These are phyloP conservation scores for Coemansia guatemalensis DNA, from an alignment of 192 early-diverging fungal genomes.

Conservation along the genomic window DNA sequence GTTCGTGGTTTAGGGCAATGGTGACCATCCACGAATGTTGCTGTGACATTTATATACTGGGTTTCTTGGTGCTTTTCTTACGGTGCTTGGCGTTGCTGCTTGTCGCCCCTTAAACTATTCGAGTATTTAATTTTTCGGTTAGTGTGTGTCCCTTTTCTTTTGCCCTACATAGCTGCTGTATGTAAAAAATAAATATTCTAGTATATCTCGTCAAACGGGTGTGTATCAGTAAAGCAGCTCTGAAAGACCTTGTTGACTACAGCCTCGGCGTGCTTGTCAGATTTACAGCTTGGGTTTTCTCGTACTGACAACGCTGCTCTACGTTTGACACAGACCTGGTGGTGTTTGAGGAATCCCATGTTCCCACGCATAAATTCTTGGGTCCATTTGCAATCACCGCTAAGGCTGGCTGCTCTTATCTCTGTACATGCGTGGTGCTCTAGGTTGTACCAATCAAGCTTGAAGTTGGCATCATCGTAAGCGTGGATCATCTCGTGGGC, in stretches of 20 bases:
- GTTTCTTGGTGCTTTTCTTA: too few species aligned
- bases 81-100: too few species aligned
- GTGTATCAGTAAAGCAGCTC: constrained; percentile 91
- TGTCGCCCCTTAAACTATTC: too few species aligned
- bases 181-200: constrained; percentile 1
- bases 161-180: too few species aligned
- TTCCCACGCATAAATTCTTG: constrained; percentile 68
- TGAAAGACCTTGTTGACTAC: constrained; percentile 87
- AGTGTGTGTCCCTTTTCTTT: too few species aligned
- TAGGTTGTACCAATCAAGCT: constrained; percentile 71
- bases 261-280: constrained; percentile 74
- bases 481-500: constrained; percentile 92
- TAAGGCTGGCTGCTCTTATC: constrained; percentile 75
- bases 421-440: constrained; percentile 82
- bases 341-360: constrained; percentile 72
- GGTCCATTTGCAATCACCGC: constrained; percentile 75
- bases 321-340: constrained; percentile 85
- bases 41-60: too few species aligned
- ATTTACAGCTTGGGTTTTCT: constrained; percentile 75
- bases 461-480: constrained; percentile 74
- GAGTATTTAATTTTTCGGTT: too few species aligned
- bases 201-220: constrained; percentile 95
- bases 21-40: too few species aligned
- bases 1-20: too few species aligned
- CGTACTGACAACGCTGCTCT: constrained; percentile 78